phyloP scores from a whole-genome alignment of 345 rosid species.

The Ailanthus altissimus region DNA sequence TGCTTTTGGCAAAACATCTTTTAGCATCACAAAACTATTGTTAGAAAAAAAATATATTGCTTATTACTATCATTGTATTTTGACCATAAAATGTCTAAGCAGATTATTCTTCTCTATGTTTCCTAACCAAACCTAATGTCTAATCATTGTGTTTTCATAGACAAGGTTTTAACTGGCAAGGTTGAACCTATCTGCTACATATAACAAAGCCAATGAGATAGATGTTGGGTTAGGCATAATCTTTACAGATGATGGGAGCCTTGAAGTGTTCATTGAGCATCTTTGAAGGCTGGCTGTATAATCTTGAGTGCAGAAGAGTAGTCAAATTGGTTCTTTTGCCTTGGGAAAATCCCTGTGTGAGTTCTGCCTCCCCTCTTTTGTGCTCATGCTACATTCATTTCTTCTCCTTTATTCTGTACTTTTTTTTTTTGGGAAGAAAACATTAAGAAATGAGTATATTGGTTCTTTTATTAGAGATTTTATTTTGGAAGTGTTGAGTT shows the following conservation, averaged over 20 bases:
- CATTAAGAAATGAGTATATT: background rate
- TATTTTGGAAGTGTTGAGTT: no score
- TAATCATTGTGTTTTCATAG: no score
- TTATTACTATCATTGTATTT: no score
- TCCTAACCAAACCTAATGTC: no score
- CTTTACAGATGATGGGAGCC: constrained; percentile 93
- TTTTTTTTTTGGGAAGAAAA: constrained; percentile 4
- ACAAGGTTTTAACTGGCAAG: constrained; percentile 95
- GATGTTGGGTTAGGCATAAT: constrained; percentile 85
- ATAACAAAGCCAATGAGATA: constrained; percentile 71
- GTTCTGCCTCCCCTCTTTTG: constrained; percentile 26
- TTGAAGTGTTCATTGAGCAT: constrained; percentile 93
- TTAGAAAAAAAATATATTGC: no score
- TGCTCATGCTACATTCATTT: constrained; percentile 22
- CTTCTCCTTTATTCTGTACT: constrained; percentile 16
- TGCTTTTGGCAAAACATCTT: no score
- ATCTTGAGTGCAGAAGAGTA: constrained; percentile 50
- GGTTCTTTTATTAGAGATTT: no score
- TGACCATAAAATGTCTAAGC: no score
- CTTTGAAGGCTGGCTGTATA: constrained; percentile 96
- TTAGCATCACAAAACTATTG: no score
- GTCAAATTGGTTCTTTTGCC: background rate
- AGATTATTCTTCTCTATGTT: no score
- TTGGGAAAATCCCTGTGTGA: constrained; percentile 29
- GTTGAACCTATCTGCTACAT: constrained; percentile 94